phyloP scores from a whole-genome alignment of 768 basidiomycete species.

The Mycena venus region DNA sequence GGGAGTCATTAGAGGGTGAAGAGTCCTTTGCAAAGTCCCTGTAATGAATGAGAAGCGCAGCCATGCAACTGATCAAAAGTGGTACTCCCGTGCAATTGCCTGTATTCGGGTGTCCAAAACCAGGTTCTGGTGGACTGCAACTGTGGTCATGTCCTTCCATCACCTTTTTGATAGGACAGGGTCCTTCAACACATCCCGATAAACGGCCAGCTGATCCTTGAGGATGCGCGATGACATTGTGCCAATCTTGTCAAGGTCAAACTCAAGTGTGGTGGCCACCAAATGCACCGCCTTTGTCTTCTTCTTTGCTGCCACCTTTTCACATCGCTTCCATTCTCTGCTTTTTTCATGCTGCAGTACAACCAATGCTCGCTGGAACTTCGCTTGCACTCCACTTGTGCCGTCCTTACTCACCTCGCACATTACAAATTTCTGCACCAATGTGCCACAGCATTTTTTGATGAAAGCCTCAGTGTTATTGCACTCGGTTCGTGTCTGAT shows the following conservation, averaged over 20 bases:
- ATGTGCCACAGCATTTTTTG: not conserved
- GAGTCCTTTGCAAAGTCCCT: not conserved
- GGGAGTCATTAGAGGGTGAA: not conserved
- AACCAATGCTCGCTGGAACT: not conserved
- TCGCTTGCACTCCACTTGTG: not conserved
- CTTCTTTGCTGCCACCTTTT: not conserved
- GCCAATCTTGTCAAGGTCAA: not conserved
- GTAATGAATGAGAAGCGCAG: not conserved
- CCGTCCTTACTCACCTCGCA: not conserved
- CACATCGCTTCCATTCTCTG: not conserved
- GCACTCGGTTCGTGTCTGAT: not conserved
- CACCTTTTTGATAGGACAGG: not conserved
- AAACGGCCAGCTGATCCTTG: not conserved
- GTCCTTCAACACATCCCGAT: not conserved
- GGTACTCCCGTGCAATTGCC: not conserved
- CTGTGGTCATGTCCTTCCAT: not conserved
- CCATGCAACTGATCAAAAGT: too few species aligned
- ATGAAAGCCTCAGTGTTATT: not conserved
- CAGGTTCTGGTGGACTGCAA: too few species aligned
- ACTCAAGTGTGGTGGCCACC: not conserved
- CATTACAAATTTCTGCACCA: not conserved
- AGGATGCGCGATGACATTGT: not conserved
- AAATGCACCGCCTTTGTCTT: not conserved
- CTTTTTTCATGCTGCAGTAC: not conserved
- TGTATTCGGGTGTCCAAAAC: not conserved